Percentiles rank a stretch among this genome's conserved stretches.
phyloP scores from a whole-genome alignment of 106 monocot genomes.

The Dioscorea zingiberensis region DNA sequence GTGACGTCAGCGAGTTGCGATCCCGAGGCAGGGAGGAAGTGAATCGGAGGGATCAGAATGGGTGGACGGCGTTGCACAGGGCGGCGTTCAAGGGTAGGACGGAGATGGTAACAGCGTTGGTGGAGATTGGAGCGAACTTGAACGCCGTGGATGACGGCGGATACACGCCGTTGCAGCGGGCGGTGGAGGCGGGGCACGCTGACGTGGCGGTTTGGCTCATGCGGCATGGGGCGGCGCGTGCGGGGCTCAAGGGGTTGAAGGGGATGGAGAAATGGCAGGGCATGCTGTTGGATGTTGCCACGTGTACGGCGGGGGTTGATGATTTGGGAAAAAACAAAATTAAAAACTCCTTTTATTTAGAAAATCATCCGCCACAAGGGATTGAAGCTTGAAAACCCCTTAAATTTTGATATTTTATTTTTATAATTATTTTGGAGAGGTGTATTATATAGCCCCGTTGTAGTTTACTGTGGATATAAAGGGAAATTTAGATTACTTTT shows the following conservation, averaged over 20 bases:
- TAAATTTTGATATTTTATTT: no score
- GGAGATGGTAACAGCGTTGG: conserved; percentile 20
- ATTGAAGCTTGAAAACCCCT: no score
- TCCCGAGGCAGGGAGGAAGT: conserved; percentile 8
- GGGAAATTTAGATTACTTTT: no score
- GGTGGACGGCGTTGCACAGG: conserved; percentile 35
- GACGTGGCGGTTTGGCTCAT: conserved; percentile 25
- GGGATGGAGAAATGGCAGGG: no score
- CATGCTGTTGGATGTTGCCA: no score
- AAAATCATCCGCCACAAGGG: no score
- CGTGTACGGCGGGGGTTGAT: no score
- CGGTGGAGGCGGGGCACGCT: conserved; percentile 22
- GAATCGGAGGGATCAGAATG: conserved; percentile 25
- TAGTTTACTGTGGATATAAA: no score
- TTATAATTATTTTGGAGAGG: no score
- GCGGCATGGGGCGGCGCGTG: conserved; percentile 9
- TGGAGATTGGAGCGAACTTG: conserved; percentile 8
- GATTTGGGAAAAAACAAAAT: no score
- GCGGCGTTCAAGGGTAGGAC: conserved; percentile 29
- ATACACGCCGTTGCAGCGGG: conserved; percentile 30
- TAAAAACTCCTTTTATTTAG: no score
- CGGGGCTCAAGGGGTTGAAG: conserved; percentile 18
- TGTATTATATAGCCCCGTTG: no score
- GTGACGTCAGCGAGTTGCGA: not conserved
- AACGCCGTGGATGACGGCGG: conserved; percentile 35